A percentile compares a stretch with the other conserved stretches of the same genome.
Evolutionary conservation across 2,329 filamentous ascomycete species (phyloP).

Genomic region (Sordariomycetes sp.): DNA sequence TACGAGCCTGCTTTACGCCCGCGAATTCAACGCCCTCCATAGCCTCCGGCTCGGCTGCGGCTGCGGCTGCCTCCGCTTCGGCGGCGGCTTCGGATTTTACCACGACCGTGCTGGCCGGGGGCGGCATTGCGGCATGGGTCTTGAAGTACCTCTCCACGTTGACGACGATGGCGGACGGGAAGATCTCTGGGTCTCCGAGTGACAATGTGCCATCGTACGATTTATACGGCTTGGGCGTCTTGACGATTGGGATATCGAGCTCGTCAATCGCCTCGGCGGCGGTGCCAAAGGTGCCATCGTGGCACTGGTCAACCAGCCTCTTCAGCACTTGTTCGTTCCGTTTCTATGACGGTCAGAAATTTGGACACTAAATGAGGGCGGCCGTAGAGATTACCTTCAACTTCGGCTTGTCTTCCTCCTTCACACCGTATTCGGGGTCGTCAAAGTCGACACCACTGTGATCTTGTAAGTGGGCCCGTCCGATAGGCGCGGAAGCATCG

Average conservation of each 20-base stretch:
- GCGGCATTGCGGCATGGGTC: constrained; percentile 65
- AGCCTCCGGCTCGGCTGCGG: constrained; percentile 33
- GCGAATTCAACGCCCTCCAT: constrained; percentile 48
- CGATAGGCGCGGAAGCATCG: neutral
- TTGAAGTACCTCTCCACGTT: constrained; percentile 86
- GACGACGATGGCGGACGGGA: constrained; percentile 67
- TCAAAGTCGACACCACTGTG: constrained; percentile 84
- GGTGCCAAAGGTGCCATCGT: constrained; percentile 66
- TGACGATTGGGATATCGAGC: constrained; percentile 66
- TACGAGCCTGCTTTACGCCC: constrained; percentile 64
- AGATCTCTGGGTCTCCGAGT: constrained; percentile 65
- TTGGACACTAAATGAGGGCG: neutral
- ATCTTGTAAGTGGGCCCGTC: neutral
- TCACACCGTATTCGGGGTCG: constrained; percentile 77
- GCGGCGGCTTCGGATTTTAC: constrained; percentile 35
- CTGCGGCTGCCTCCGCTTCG: constrained; percentile 34
- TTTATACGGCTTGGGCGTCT: constrained; percentile 62
- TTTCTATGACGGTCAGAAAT: constrained; percentile 14
- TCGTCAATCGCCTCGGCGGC: constrained; percentile 77
- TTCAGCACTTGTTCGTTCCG: constrained; percentile 63
- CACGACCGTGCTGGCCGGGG: constrained; percentile 69
- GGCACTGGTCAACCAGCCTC: constrained; percentile 54
- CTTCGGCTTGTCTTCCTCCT: constrained; percentile 74
- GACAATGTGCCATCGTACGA: constrained; percentile 72
- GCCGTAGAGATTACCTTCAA: constrained; percentile 45